A percentile compares a stretch with the other conserved stretches of the same genome.
Evolutionary conservation across 192 early-diverging fungal genomes (phyloP).

Genomic region (Coemansia sp.): DNA sequence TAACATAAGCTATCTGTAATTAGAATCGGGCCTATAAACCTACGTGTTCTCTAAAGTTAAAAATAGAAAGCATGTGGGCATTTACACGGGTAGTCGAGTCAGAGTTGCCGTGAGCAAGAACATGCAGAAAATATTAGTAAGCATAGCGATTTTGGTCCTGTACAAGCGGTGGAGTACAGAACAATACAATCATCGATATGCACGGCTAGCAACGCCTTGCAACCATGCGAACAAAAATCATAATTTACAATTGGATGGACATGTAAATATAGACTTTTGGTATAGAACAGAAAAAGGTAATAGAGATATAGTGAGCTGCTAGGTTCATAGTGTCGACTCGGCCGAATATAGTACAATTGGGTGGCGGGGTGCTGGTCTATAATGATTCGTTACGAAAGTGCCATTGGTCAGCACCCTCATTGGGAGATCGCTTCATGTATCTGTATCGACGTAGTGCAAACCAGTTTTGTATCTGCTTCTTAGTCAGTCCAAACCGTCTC

Average conservation of each 20-base stretch:
- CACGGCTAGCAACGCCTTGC: neutral
- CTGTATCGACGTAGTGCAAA: conserved; percentile 43
- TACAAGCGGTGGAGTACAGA: neutral
- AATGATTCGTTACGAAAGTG: conserved; percentile 18
- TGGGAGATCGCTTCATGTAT: conserved; percentile 15
- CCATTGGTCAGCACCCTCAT: conserved; percentile 22
- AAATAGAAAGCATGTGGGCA: neutral
- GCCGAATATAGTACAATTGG: neutral
- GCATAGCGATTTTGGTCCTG: neutral
- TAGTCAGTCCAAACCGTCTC: conserved; percentile 11
- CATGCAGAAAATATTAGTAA: neutral
- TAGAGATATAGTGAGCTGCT: neutral
- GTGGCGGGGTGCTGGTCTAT: neutral
- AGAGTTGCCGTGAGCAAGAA: neutral
- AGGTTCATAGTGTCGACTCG: neutral
- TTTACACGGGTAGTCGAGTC: neutral
- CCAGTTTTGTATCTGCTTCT: conserved; percentile 46
- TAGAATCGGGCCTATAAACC: neutral
- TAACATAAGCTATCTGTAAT: neutral
- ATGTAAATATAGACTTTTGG: conserved; percentile 6
- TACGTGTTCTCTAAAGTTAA: neutral
- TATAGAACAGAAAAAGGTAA: neutral
- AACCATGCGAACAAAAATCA: neutral
- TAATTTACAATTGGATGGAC: neutral
- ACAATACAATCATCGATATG: neutral